Base-by-base conservation (phyloP, 345 rosid species). In the Garcia nutans region DNA sequence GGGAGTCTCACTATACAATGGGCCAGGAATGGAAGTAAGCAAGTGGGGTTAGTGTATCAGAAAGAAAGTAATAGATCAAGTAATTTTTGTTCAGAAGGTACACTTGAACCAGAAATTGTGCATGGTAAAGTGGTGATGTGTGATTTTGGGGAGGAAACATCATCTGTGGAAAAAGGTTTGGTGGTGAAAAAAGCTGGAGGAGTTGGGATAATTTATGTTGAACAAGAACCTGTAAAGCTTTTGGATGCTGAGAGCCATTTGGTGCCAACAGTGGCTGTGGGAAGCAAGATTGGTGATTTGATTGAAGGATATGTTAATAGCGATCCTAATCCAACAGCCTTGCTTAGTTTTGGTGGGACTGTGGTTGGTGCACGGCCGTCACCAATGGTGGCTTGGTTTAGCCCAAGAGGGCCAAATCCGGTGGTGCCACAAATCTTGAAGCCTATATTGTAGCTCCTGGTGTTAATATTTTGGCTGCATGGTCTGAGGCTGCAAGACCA, bases 371-470 rank as follows among this genome's bases (percentile, higher is more conserved):
- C 86, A 10, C 62, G 50, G 44, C 95, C 97, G 0, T 88, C 97
- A 1, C 98, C 98, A 0, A 90, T 90, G 11, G 98, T 92, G 52
- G 96, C 97, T 45, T 89, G 90, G 8, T 94, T 92, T 72, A 87
- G 92, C 74, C 91, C 98, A 0, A 80, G 98, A 73, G 98, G 98
- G 23, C 98, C 97, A 0, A 92, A 89, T 72, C 67, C 74, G 79
- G 89, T 86, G 52, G 89, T 90, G 3, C 91, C 92, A 8, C 85
- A 89, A 75, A 89, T 92, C 50, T 76, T 91, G 89, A 94, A 94
- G 75, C 97, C 98, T 17, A 94, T 78, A 77, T 94, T 47, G 85
- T 94, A 81, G 97, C 93, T 70, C 97, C 98, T 0, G 95, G 97
- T 0, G 97, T 92, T 23, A 92, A 87, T 77, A 94, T 92, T 8